Conservation (phyloP, 768 basidiomycete species). For the Chalciporus piperatus region DNA sequence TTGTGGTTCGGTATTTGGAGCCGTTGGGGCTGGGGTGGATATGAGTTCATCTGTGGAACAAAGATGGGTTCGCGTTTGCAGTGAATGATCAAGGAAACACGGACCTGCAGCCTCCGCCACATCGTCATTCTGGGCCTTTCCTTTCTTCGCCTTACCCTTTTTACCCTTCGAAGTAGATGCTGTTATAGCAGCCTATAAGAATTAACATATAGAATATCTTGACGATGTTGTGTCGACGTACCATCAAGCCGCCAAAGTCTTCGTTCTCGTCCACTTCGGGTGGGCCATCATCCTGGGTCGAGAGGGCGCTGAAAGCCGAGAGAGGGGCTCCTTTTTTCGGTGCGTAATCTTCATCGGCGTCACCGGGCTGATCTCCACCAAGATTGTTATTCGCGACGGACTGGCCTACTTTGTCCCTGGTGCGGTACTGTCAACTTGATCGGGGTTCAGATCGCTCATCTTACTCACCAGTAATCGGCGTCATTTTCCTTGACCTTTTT, state of each 20-base stretch:
- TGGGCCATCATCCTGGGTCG: constrained; percentile 42
- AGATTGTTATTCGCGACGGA: constrained; percentile 44
- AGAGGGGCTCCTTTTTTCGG: constrained; percentile 37
- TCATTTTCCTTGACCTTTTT: constrained; percentile 84
- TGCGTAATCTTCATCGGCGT: constrained; percentile 43
- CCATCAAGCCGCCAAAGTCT: constrained; percentile 77
- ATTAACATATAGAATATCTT: not conserved
- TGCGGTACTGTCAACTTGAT: constrained; percentile 10
- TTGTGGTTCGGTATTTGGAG: constrained; percentile 28
- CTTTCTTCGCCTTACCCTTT: constrained; percentile 21
- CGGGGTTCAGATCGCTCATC: not conserved
- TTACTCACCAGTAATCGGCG: constrained; percentile 72
- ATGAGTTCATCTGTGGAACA: constrained; percentile 19
- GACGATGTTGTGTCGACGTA: constrained; percentile 30
- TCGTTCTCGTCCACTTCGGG: constrained; percentile 55
- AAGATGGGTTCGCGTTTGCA: not conserved
- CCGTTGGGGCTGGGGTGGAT: constrained; percentile 28
- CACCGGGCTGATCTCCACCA: constrained; percentile 26
- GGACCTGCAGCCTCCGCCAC: constrained; percentile 10
- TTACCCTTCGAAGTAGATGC: constrained; percentile 43
- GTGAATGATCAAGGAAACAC: not conserved
- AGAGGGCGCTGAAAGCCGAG: constrained; percentile 48
- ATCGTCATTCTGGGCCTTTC: constrained; percentile 17
- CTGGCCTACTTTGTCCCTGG: constrained; percentile 66
- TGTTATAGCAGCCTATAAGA: constrained; percentile 58